phyloP scores from a whole-genome alignment of 345 rosid genomes.

The Punica granatum region DNA sequence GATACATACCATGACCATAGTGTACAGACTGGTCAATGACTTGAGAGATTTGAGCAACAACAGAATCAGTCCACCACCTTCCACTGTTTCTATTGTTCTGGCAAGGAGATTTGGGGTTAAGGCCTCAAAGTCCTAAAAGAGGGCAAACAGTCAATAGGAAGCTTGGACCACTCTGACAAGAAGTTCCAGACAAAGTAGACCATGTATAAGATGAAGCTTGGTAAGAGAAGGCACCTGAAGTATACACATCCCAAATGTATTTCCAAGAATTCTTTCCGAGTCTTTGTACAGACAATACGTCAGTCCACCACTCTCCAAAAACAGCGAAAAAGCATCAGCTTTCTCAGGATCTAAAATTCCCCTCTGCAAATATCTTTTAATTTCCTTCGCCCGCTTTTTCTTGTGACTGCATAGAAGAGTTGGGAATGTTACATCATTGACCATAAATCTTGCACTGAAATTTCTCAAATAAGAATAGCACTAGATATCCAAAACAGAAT shows the following conservation, averaged over 20 bases:
- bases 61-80: constrained; percentile 89
- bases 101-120: constrained; percentile 92
- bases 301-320: constrained; percentile 78
- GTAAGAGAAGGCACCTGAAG: constrained; percentile 57
- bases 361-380: constrained; percentile 75
- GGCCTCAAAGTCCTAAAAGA: constrained; percentile 88
- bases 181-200: not conserved
- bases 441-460: too few relatives aligned
- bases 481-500: not conserved
- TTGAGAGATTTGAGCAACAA: constrained; percentile 73
- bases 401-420: constrained; percentile 57
- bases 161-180: constrained; percentile 1
- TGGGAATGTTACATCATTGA: not conserved
- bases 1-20: constrained; percentile 88
- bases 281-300: constrained; percentile 89
- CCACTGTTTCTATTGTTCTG: constrained; percentile 94
- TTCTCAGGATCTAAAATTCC: constrained; percentile 89
- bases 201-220: not conserved
- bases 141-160: constrained; percentile 6
- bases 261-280: constrained; percentile 81
- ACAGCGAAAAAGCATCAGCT: constrained; percentile 83
- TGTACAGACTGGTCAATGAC: constrained; percentile 78
- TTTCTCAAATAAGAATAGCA: not conserved
- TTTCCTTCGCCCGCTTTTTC: constrained; percentile 82
- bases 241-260: constrained; percentile 94